Evolutionary conservation across 1,139 yeast genomes (phyloP), one percentile per base, ranked within the genome.

Genomic region (Yamadazyma mexicana): DNA sequence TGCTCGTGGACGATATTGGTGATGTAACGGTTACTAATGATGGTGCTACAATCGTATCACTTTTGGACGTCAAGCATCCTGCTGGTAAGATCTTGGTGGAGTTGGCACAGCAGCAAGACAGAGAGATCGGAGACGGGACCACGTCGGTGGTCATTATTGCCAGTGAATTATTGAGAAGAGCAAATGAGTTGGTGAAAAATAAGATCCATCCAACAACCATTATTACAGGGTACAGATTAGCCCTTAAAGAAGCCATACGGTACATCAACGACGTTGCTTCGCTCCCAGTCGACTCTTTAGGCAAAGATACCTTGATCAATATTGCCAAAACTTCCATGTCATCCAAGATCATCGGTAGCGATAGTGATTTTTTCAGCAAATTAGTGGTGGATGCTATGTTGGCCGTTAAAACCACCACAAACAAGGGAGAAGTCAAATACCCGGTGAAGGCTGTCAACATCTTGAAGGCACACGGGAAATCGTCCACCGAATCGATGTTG

Each of bases 11-110:
- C 64, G 98, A 94, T 60, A 94, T 94, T 66, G 98, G 98, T 46
- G 99, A 94, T 66, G 98, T 94, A 36, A 91, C 97, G 5, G 98
- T 94, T 40, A 94, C 99, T 39, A 94, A 94, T 61, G 99, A 94
- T 63, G 99, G 99, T 48, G 98, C 99, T 41, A 94, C 98, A 7
- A 94, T 94, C 51, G 73, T 94, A 49, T 77, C 92, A 9, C 69
- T 94, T 44, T 74, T 94, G 49, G 98, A 94, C 60, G 98, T 94
- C 39, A 97, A 94, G 65, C 99, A 94, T 62, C 99, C 99, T 26
- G 98, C 98, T 0, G 98, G 98, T 17, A 89, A 88, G 67, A 92
- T 94, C 51, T 73, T 94, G 47, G 98, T 94, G 35, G 98, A 94
- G 59, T 77, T 94, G 58, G 99, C 98, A 3, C 97, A 92, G 62